Base-by-base conservation (phyloP, 148 eudicot species). In the Fagopyrum tataricum region DNA sequence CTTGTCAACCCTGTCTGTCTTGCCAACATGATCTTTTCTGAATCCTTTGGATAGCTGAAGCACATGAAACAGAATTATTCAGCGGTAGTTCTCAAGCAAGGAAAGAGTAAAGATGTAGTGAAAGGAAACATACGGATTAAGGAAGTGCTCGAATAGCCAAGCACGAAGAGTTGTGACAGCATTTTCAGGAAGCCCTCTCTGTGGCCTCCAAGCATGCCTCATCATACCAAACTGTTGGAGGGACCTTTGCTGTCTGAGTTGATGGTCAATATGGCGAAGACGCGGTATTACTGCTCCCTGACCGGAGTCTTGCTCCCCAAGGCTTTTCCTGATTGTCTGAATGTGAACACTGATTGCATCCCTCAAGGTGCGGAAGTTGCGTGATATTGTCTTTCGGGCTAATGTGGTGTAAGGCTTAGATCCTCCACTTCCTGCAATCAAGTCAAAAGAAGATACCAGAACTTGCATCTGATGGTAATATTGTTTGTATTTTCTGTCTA, bases 141-240 rank as follows among this genome's bases (percentile, higher is more conserved):
- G 97, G 70, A 94, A 94, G 84, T 94, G 98, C 81, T 91, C 98
- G 62, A 94, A 94, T 67, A 94, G 84, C 98, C 98, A 94, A 79
- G 98, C 97, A 78, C 98, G 97, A 72, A 94, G 98, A 72, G 88
- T 72, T 0, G 98, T 86, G 44, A 94, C 98, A 49, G 98, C 93
- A 77, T 52, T 84, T 82, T 90, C 97, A 70, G 98, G 98, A 49
- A 94, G 85, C 41, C 98, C 98, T 51, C 93, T 89, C 70, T 94
- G 98, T 21, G 98, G 98, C 76, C 98, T 89, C 98, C 97, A 94
- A 73, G 97, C 84, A 77, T 94, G 91, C 75, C 91, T 76, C 85
- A 83, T 80, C 73, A 88, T 78, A 72, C 97, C 96, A 81, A 89
- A 85, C 79, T 94, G 98, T 79, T 91, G 95, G 73, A 93, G 88